phyloP scores from a whole-genome alignment of 306 rosid genomes.

The Citrullus amarus region DNA sequence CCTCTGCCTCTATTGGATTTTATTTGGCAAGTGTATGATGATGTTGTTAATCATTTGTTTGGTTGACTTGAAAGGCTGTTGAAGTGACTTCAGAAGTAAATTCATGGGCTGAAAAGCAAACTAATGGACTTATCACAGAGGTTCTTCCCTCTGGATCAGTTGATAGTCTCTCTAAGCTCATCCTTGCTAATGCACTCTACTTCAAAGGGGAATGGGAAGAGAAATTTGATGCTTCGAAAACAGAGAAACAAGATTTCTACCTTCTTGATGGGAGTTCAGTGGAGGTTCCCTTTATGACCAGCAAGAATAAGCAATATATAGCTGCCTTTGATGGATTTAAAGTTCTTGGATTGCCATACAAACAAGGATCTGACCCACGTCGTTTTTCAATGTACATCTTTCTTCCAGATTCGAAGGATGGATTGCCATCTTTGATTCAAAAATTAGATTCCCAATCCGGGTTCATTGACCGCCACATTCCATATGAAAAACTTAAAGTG shows the following conservation, averaged over 20 bases:
- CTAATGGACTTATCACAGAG: conserved; percentile 38
- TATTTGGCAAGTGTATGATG: neutral
- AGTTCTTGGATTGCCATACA: conserved; percentile 57
- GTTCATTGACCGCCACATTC: conserved; percentile 44
- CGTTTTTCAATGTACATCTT: conserved; percentile 51
- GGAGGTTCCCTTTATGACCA: conserved; percentile 67
- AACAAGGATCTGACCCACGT: conserved; percentile 50
- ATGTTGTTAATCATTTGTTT: neutral
- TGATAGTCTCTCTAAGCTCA: conserved; percentile 28
- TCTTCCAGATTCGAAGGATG: conserved; percentile 65
- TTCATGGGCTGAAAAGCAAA: conserved; percentile 43
- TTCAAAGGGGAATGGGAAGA: conserved; percentile 75
- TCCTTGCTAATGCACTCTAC: conserved; percentile 62
- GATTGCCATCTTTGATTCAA: conserved; percentile 51
- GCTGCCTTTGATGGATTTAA: conserved; percentile 45
- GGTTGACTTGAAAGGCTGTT: conserved; percentile 36
- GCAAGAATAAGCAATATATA: conserved; percentile 31
- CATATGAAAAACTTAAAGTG: conserved; percentile 23
- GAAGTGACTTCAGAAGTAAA: conserved; percentile 49
- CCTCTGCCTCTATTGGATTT: neutral
- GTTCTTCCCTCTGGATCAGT: conserved; percentile 38
- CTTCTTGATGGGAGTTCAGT: conserved; percentile 44
- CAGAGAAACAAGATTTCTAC: conserved; percentile 49
- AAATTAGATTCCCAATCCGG: conserved; percentile 36
- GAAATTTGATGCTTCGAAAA: conserved; percentile 44